These are phyloP conservation scores for Salix suchowensis DNA, from an alignment of 345 rosid genomes.

Conservation along the genomic window DNA sequence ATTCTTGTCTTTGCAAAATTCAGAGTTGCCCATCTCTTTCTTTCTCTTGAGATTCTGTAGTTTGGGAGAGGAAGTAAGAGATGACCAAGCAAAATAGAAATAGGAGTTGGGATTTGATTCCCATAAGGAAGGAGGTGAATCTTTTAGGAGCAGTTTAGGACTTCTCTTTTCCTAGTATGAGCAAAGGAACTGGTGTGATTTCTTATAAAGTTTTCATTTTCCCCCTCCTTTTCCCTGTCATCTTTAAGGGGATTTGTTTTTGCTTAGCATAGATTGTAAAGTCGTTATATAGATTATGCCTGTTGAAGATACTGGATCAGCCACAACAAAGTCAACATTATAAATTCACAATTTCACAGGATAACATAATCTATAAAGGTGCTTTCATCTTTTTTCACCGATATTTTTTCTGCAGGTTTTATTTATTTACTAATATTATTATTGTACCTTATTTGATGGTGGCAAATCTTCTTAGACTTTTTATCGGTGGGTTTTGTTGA, in stretches of 20 bases:
- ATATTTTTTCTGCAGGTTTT: too few species aligned
- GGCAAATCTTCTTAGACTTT: too few species aligned
- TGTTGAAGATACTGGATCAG: constrained; percentile 15
- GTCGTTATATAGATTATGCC: background rate
- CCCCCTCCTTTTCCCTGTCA: background rate
- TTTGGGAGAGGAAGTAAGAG: too few species aligned
- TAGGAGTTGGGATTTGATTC: background rate
- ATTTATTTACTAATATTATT: too few species aligned
- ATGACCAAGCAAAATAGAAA: too few species aligned
- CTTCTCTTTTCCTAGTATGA: constrained; percentile 14
- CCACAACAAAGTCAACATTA: constrained; percentile 7
- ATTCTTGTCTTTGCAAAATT: too few species aligned
- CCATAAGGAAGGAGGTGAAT: background rate
- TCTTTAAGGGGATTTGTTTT: too few species aligned
- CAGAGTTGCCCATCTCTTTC: too few species aligned
- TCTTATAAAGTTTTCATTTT: background rate
- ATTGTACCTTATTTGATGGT: too few species aligned
- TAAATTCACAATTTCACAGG: constrained; percentile 8
- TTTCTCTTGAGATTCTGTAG: too few species aligned
- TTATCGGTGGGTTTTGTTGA: background rate
- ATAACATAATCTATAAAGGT: background rate
- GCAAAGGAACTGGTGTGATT: constrained; percentile 14
- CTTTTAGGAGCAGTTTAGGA: constrained; percentile 13
- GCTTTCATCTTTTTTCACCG: too few species aligned
- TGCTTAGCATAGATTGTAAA: too few species aligned